These are phyloP conservation scores for Ceratobasidium papillatum DNA, from an alignment of 1,284 basidiomycete species.

Conservation along the genomic window DNA sequence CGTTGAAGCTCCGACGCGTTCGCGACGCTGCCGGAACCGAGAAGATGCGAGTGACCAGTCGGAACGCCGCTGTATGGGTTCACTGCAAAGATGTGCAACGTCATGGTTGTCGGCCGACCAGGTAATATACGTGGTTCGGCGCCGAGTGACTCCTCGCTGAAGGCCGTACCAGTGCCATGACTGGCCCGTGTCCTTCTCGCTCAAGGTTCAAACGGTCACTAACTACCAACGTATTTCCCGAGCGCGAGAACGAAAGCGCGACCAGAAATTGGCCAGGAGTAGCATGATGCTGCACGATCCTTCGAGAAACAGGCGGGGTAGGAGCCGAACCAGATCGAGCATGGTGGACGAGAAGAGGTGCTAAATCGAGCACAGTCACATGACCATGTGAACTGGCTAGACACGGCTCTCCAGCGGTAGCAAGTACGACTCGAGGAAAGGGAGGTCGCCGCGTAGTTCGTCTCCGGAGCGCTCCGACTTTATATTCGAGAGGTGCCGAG, in stretches of 20 bases:
- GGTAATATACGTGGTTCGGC: conserved; percentile 65
- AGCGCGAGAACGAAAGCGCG: conserved; percentile 40
- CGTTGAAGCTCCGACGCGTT: conserved; percentile 56
- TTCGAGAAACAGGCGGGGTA: background rate
- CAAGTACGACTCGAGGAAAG: conserved; percentile 6
- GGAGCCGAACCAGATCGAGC: background rate
- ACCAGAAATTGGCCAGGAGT: conserved; percentile 34
- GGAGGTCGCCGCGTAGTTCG: conserved; percentile 54
- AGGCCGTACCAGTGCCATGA: conserved; percentile 73
- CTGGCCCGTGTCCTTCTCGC: conserved; percentile 49
- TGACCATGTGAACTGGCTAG: conserved; percentile 43
- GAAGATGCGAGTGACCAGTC: conserved; percentile 70
- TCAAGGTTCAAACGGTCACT: conserved; percentile 11
- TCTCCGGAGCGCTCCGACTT: conserved; percentile 30
- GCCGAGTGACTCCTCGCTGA: conserved; percentile 74
- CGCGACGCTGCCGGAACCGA: conserved; percentile 57
- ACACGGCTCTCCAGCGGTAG: conserved; percentile 20
- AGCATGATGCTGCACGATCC: conserved; percentile 43
- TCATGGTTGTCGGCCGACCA: conserved; percentile 68
- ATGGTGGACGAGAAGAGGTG: conserved; percentile 50
- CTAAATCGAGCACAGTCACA: conserved; percentile 66
- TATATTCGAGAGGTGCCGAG: conserved; percentile 13
- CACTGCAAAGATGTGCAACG: conserved; percentile 58
- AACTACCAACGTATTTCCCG: conserved; percentile 42
- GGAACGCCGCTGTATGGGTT: conserved; percentile 79